Conservation (phyloP, 148 eudicot species). For the Silene uniflora region DNA sequence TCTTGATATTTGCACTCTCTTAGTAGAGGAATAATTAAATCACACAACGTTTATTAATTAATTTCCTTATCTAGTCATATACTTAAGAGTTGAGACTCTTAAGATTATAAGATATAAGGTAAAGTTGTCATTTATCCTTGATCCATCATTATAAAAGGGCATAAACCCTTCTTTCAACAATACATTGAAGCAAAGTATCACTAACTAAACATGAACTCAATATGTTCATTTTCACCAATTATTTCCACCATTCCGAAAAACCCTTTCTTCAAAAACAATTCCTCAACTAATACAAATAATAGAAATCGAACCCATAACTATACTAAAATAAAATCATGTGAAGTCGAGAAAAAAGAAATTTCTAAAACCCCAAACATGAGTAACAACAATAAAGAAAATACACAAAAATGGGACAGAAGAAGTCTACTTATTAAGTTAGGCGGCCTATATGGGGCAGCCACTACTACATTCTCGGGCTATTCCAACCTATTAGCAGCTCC, state of each 20-base stretch:
- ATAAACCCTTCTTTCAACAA: background rate
- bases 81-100: too few relatives aligned
- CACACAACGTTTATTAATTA: too few relatives aligned
- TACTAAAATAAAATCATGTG: background rate
- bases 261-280: background rate
- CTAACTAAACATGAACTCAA: background rate
- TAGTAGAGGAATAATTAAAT: too few relatives aligned
- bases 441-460: constrained; percentile 48
- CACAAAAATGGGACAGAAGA: constrained; percentile 16
- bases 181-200: background rate
- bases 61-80: too few relatives aligned
- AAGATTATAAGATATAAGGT: too few relatives aligned
- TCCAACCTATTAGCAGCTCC: constrained; percentile 46
- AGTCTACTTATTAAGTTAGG: constrained; percentile 56
- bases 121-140: too few relatives aligned
- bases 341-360: constrained; percentile 34
- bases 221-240: background rate
- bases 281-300: background rate
- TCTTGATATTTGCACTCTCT: too few relatives aligned
- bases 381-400: constrained; percentile 34
- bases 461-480: constrained; percentile 20
- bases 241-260: background rate
- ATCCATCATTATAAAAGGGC: background rate
- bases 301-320: background rate
- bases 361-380: constrained; percentile 24